phyloP scores from a whole-genome alignment of 441 rosid species.

The Mallotus repandus region DNA sequence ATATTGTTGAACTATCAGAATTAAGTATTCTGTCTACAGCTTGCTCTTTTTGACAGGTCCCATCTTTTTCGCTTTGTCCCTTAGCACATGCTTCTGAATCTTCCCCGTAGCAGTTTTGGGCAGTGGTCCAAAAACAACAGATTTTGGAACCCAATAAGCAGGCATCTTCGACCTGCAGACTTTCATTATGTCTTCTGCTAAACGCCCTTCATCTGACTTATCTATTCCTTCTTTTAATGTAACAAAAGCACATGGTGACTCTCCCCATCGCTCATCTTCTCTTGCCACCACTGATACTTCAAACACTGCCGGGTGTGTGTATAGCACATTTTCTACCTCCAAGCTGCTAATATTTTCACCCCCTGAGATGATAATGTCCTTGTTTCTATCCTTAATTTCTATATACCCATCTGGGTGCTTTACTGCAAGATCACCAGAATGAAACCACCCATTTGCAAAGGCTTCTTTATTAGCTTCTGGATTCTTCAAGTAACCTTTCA shows the following conservation, averaged over 20 bases:
- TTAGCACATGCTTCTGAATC: slow-evolving; percentile 77
- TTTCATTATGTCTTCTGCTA: slow-evolving; percentile 64
- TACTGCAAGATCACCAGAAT: slow-evolving; percentile 81
- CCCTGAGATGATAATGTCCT: slow-evolving; percentile 86
- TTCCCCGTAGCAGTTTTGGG: slow-evolving; percentile 94
- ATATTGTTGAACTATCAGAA: too few species aligned
- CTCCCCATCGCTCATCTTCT: slow-evolving; percentile 82
- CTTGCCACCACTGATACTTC: slow-evolving; percentile 91
- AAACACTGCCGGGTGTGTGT: slow-evolving; percentile 66
- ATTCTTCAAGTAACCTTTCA: slow-evolving; percentile 89
- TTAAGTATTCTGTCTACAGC: slow-evolving; percentile 30
- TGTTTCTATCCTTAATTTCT: slow-evolving; percentile 83
- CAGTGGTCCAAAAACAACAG: slow-evolving; percentile 69
- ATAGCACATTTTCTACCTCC: slow-evolving; percentile 67
- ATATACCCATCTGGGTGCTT: slow-evolving; percentile 85
- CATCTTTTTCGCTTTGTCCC: slow-evolving; percentile 73
- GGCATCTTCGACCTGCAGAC: slow-evolving; percentile 68
- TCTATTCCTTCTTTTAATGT: slow-evolving; percentile 58
- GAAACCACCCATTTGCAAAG: slow-evolving; percentile 85
- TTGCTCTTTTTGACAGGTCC: slow-evolving; percentile 65
- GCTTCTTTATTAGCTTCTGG: slow-evolving; percentile 73
- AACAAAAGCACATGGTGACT: slow-evolving; percentile 86
- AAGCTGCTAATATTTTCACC: slow-evolving; percentile 93
- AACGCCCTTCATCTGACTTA: slow-evolving; percentile 29
- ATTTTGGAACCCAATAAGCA: slow-evolving; percentile 81